These are phyloP conservation scores for Dactylella cylindrospora DNA, from an alignment of 2,329 filamentous ascomycete species.

Conservation along the genomic window DNA sequence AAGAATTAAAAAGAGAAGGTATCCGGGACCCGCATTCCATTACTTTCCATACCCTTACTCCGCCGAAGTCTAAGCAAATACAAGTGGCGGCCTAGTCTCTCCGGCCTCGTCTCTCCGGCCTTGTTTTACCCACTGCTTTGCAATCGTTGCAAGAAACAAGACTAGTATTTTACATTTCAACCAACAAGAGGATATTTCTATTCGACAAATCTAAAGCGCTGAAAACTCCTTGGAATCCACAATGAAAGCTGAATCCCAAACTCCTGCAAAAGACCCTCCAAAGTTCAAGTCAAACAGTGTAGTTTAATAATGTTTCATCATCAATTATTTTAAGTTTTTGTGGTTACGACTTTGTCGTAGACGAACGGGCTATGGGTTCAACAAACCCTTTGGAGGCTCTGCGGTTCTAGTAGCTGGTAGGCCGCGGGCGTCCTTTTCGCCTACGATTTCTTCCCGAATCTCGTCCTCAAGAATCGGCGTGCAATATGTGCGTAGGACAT, in stretches of 20 bases:
- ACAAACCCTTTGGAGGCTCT: neutral
- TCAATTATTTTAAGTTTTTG: neutral
- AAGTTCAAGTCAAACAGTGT: no score
- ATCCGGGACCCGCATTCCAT: no score
- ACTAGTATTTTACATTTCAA: neutral
- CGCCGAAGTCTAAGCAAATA: no score
- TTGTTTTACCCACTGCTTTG: no score
- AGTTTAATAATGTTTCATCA: neutral
- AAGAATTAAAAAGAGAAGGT: no score
- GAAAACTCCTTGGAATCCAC: neutral
- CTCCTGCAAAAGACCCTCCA: neutral
- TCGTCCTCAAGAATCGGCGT: conserved; percentile 45
- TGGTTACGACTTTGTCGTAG: neutral
- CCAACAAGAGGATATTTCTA: neutral
- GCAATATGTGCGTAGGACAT: conserved; percentile 47
- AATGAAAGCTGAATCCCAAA: neutral
- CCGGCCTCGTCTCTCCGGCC: no score
- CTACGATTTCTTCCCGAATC: conserved; percentile 9
- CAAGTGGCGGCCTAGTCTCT: no score
- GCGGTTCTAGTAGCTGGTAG: neutral
- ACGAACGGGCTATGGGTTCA: neutral
- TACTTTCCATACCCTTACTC: no score
- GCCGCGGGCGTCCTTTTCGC: neutral
- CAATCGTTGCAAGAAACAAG: neutral
- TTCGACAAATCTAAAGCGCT: neutral